Evolutionary conservation across 345 rosid species (phyloP).

Genomic region (Leavenworthia alabamica): DNA sequence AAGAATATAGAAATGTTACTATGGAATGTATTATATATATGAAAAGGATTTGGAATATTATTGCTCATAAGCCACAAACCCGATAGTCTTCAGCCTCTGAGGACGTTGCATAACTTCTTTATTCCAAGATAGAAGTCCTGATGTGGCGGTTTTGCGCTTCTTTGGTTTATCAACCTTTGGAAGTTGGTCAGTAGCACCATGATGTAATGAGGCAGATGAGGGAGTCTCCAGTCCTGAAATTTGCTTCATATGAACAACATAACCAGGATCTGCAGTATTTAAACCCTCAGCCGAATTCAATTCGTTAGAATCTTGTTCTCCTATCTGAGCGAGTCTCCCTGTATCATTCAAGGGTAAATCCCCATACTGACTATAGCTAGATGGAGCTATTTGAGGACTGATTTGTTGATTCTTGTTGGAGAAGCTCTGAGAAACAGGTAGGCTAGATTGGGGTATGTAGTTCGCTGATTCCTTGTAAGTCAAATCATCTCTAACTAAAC

Average conservation of each 20-base stretch:
- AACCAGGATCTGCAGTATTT: too few species aligned
- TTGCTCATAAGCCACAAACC: constrained; percentile 41
- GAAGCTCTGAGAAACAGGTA: too few species aligned
- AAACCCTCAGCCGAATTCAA: too few species aligned
- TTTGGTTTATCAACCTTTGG: constrained; percentile 32
- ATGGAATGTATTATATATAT: not conserved
- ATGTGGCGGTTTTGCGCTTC: constrained; percentile 60
- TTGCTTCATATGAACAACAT: too few species aligned
- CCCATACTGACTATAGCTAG: too few species aligned
- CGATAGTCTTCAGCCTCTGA: constrained; percentile 46
- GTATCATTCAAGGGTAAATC: too few species aligned
- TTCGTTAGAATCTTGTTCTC: too few species aligned
- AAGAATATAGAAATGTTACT: not conserved
- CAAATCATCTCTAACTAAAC: constrained; percentile 27
- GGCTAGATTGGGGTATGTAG: not conserved
- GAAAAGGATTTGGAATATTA: not conserved
- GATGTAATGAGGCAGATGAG: constrained; percentile 34
- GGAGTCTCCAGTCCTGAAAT: too few species aligned
- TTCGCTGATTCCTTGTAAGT: constrained; percentile 28
- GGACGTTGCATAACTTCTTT: constrained; percentile 45
- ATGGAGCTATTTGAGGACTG: too few species aligned
- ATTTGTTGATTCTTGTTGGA: too few species aligned
- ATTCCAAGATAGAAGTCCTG: constrained; percentile 60
- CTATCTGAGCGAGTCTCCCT: too few species aligned
- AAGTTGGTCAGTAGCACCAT: constrained; percentile 32